phyloP scores from a whole-genome alignment of 164 flowering plant genomes.

The Aristolochia fimbriata region DNA sequence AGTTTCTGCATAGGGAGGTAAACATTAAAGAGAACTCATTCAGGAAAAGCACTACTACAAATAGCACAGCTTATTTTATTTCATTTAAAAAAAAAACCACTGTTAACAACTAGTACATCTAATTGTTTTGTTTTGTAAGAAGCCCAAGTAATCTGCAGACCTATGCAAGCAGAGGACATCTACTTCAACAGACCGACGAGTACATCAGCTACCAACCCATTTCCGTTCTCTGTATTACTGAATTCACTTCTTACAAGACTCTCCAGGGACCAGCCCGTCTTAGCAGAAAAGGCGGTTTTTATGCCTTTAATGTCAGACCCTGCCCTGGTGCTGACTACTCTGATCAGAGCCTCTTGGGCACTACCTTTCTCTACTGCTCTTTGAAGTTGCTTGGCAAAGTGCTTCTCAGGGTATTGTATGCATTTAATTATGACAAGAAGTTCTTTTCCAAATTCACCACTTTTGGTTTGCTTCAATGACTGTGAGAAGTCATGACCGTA shows the following conservation, averaged over 20 bases:
- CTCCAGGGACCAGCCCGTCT: constrained; percentile 21
- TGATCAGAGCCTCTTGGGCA: constrained; percentile 13
- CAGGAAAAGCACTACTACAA: no score
- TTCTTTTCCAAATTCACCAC: constrained; percentile 29
- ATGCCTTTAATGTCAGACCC: constrained; percentile 15
- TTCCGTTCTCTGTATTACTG: constrained; percentile 8
- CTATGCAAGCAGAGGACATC: no score
- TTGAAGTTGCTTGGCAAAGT: constrained; percentile 26
- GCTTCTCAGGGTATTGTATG: constrained; percentile 24
- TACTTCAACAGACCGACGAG: constrained; percentile 19
- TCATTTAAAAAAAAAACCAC: no score
- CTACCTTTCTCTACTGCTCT: constrained; percentile 13
- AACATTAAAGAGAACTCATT: no score
- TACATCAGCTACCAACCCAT: constrained; percentile 14
- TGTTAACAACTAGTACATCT: no score
- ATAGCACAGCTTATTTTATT: no score
- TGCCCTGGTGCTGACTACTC: constrained; percentile 14
- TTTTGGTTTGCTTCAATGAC: constrained; percentile 23
- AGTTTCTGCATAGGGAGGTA: no score
- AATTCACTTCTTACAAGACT: constrained; percentile 24
- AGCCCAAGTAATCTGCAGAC: no score
- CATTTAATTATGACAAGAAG: constrained; percentile 16
- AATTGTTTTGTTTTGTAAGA: no score
- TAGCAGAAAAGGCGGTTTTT: constrained; percentile 17
- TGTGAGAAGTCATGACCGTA: constrained; percentile 36